Evolutionary conservation across 306 rosid genomes (phyloP).

Genomic region (Dalbergia cochinchinensis): DNA sequence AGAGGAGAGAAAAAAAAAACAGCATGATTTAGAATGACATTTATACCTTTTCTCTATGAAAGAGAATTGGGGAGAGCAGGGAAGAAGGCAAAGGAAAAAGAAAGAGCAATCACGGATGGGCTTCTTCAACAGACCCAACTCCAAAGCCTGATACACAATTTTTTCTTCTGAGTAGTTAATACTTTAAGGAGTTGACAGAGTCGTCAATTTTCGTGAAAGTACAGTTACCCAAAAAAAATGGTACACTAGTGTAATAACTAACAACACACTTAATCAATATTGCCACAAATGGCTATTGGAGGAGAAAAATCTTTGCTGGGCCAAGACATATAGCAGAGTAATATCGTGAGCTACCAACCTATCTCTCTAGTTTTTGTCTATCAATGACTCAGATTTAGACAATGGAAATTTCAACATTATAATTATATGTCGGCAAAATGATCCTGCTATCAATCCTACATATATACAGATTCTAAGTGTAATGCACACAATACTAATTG

Average conservation of each 20-base stretch:
- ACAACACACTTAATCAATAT: background rate
- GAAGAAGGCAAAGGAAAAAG: background rate
- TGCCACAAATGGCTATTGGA: background rate
- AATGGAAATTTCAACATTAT: background rate
- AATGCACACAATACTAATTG: background rate
- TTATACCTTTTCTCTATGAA: too few relatives aligned
- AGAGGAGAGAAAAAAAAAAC: too few relatives aligned
- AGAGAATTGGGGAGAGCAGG: too few relatives aligned
- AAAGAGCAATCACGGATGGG: background rate
- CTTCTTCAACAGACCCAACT: background rate
- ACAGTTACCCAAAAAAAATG: background rate
- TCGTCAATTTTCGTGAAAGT: background rate
- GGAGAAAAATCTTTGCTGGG: background rate
- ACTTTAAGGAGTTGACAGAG: background rate
- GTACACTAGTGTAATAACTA: background rate
- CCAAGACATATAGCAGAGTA: background rate
- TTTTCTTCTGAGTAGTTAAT: background rate
- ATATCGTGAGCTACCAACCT: background rate
- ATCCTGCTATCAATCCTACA: background rate
- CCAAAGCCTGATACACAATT: background rate
- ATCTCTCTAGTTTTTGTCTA: background rate
- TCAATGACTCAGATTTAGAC: background rate
- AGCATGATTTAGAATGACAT: too few relatives aligned
- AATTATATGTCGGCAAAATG: background rate
- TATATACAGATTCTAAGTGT: background rate